A percentile compares a stretch with the other conserved stretches of the same genome.
These are phyloP conservation scores for Dendrobium huoshanense DNA, from an alignment of 106 monocot species.

Conservation along the genomic window DNA sequence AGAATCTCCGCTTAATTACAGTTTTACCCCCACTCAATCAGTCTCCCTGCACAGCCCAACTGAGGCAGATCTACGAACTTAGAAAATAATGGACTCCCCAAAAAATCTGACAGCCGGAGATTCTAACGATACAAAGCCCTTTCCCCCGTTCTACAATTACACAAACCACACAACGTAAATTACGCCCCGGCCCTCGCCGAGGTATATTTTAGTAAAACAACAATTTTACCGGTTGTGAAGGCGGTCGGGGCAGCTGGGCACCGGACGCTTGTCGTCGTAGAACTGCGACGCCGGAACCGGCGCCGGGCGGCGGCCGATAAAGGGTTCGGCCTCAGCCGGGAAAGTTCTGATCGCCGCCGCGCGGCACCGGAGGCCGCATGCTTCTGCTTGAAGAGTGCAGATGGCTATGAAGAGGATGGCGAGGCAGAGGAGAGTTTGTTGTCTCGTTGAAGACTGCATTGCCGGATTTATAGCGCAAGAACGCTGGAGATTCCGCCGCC, in stretches of 20 bases:
- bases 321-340: background rate
- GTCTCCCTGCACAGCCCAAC: background rate
- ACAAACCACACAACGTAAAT: background rate
- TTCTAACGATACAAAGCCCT: constrained; percentile 23
- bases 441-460: background rate
- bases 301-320: background rate
- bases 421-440: background rate
- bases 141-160: background rate
- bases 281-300: background rate
- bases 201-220: background rate
- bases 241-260: constrained; percentile 41
- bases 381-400: background rate
- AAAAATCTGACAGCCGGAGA: constrained; percentile 8
- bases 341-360: background rate
- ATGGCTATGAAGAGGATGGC: background rate
- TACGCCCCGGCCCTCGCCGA: background rate
- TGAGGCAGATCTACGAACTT: background rate
- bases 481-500: background rate
- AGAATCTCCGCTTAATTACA: constrained; percentile 27
- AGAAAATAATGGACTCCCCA: background rate
- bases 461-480: background rate
- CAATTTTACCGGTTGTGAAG: constrained; percentile 34
- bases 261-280: constrained; percentile 27
- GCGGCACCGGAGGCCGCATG: background rate
- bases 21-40: background rate